Base-by-base conservation (phyloP, 805 yeast genomes). In the Hanseniaspora occidentalis region DNA sequence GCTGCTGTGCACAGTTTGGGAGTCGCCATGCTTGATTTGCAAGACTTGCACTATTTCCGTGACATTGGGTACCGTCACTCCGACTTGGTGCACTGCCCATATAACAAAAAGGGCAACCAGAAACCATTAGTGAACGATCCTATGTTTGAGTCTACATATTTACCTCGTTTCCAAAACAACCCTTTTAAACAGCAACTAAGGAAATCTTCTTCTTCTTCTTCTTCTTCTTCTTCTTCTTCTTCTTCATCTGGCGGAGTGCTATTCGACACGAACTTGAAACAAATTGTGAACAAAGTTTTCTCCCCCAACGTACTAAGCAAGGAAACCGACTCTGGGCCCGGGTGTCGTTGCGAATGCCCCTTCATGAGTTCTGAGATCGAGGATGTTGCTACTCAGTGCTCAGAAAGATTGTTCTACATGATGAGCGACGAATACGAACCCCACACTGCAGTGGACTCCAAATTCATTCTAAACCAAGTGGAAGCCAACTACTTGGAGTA, bases 1-100 rank as follows among this genome's bases (percentile, higher is more conserved):
- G 96, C 96, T 0, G 95, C 96, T 0, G 77, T 89, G 4, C 96
- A 86, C 57, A 79, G 96, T 0, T 60, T 92, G 18, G 97, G 94
- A 0, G 73, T 82, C 4, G 89, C 85, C 0, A 67, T 92, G 71
- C 62, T 88, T 33, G 69, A 80, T 43, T 58, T 77, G 2, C 64
- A 71, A 2, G 84, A 88, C 43, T 64, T 89, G 8, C 96, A 89
- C 60, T 89, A 86, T 60, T 89, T 89, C 62, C 65, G 96, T 46
- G 96, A 89, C 53, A 79, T 89, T 47, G 97, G 97, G 0, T 89
- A 88, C 60, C 68, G 74, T 42, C 96, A 89, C 56, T 72, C 89
- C 1, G 73, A 80, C 0, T 64, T 86, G 40, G 79, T 73, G 31
- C 96, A 88, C 59, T 88, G 96, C 65, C 96, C 96, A 0, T 60